Percentiles rank a stretch among this genome's conserved stretches.
phyloP scores from a whole-genome alignment of 805 yeast genomes.

The Ogataea nitratoaversa region DNA sequence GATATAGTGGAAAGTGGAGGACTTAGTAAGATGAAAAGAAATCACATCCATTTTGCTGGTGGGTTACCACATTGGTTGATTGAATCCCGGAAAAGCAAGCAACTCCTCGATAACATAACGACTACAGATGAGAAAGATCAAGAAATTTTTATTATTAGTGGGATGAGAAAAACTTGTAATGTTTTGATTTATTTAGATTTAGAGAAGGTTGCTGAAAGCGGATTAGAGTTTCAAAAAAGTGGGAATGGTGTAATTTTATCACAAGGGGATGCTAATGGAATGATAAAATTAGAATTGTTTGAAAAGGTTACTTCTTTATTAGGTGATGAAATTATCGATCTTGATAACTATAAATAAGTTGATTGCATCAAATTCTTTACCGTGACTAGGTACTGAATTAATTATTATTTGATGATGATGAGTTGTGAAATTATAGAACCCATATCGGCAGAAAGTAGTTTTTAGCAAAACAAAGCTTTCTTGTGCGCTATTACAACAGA shows the following conservation, averaged over 20 bases:
- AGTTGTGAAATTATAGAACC: too few relatives aligned
- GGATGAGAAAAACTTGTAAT: conserved; percentile 58
- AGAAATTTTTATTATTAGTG: conserved; percentile 50
- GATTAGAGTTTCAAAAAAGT: conserved; percentile 54
- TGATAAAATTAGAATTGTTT: conserved; percentile 43
- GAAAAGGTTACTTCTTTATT: conserved; percentile 20
- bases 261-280: conserved; percentile 55
- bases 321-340: conserved; percentile 10
- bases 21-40: conserved; percentile 64
- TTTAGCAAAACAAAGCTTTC: too few relatives aligned
- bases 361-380: too few relatives aligned
- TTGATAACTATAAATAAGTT: not conserved
- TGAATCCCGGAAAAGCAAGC: not conserved
- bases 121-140: not conserved
- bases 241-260: conserved; percentile 73
- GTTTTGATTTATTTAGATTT: conserved; percentile 63
- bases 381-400: too few relatives aligned
- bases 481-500: too few relatives aligned
- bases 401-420: too few relatives aligned
- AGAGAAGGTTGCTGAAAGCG: conserved; percentile 39
- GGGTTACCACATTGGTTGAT: conserved; percentile 37
- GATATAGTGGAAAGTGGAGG: conserved; percentile 52
- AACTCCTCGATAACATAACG: too few relatives aligned
- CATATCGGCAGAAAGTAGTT: too few relatives aligned
- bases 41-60: conserved; percentile 82